phyloP scores from a whole-genome alignment of 768 basidiomycete species.

The Auriscalpium orientale region DNA sequence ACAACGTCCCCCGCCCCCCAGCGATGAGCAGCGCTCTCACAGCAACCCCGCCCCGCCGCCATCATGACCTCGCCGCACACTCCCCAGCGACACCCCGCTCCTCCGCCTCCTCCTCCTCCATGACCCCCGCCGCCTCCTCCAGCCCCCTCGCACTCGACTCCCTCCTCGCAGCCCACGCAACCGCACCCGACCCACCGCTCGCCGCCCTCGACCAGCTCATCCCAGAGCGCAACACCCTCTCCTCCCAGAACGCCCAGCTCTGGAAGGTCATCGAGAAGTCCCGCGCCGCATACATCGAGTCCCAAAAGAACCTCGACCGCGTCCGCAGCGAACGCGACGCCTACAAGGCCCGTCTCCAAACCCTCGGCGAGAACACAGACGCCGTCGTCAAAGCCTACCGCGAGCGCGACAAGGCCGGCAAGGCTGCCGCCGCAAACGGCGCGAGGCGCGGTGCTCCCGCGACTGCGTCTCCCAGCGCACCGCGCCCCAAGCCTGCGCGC shows the following conservation, averaged over 20 bases:
- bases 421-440: constrained; percentile 23
- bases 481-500: constrained; percentile 12
- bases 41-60: not conserved
- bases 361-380: constrained; percentile 39
- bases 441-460: constrained; percentile 18
- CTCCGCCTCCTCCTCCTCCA: not conserved
- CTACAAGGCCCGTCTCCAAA: constrained; percentile 33
- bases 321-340: constrained; percentile 74
- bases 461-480: constrained; percentile 8
- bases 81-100: not conserved
- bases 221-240: constrained; percentile 72
- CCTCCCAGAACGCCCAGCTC: constrained; percentile 80
- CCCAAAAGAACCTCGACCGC: constrained; percentile 80
- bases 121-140: not conserved
- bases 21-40: not conserved
- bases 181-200: constrained; percentile 42
- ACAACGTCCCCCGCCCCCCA: too few species aligned
- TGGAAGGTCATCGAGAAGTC: constrained; percentile 97
- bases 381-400: constrained; percentile 24
- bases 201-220: constrained; percentile 71
- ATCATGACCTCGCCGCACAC: not conserved
- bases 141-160: constrained; percentile 34
- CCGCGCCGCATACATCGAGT: constrained; percentile 68
- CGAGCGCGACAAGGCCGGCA: constrained; percentile 23
- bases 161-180: constrained; percentile 48